Percentiles rank a stretch among this genome's conserved stretches.
phyloP scores from a whole-genome alignment of 441 rosid genomes.

The Gossypium gossypioides region DNA sequence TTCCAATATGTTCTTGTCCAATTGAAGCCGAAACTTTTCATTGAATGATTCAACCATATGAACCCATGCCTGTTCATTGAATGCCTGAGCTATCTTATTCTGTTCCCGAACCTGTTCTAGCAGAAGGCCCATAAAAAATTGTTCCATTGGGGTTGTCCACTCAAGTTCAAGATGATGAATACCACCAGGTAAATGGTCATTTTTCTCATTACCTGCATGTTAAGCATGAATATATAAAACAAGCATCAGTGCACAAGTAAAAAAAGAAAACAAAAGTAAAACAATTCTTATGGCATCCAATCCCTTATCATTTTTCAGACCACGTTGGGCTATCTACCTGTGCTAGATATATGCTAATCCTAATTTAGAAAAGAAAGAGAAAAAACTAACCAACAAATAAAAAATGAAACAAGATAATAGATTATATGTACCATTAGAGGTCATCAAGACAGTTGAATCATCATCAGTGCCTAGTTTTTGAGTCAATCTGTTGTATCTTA shows the following conservation, averaged over 20 bases:
- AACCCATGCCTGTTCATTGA: slow-evolving; percentile 57
- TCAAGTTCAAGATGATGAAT: slow-evolving; percentile 29
- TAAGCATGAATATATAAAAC: background rate
- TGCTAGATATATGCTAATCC: background rate
- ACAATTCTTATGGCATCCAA: background rate
- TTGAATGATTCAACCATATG: slow-evolving; percentile 48
- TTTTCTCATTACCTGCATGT: slow-evolving; percentile 29
- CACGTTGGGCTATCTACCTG: background rate
- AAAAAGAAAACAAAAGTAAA: background rate
- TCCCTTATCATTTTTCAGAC: background rate
- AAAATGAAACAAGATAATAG: slow-evolving; percentile 1
- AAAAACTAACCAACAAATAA: background rate
- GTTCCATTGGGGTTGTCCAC: slow-evolving; percentile 64
- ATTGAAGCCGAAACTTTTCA: slow-evolving; percentile 38
- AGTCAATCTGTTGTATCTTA: slow-evolving; percentile 66
- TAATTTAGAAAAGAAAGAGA: background rate
- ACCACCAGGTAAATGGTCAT: slow-evolving; percentile 19
- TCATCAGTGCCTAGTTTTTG: slow-evolving; percentile 31
- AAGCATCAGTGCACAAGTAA: background rate
- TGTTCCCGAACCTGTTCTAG: slow-evolving; percentile 41
- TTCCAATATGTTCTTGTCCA: slow-evolving; percentile 43
- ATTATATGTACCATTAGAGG: slow-evolving; percentile 32
- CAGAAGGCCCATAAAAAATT: slow-evolving; percentile 48
- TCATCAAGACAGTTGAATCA: slow-evolving; percentile 32
- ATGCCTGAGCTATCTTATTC: slow-evolving; percentile 34